These are phyloP conservation scores for Mucor velutinosus DNA, from an alignment of 371 early-diverging fungal genomes.

Conservation along the genomic window DNA sequence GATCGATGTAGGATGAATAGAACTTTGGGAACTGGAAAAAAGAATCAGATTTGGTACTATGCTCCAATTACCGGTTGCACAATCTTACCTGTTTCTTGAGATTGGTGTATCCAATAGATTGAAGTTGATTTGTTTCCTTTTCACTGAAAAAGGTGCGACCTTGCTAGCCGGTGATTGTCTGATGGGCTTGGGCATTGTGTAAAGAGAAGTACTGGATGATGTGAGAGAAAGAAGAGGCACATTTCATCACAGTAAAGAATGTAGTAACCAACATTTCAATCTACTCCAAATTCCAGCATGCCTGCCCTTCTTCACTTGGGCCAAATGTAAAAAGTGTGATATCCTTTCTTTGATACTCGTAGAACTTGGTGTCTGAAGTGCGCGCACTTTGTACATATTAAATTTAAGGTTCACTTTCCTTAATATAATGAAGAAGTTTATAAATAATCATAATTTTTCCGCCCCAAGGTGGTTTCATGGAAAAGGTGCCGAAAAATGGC, in stretches of 20 bases:
- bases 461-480: neutral
- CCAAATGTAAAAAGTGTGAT: neutral
- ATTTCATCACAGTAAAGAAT: neutral
- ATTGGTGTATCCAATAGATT: constrained; percentile 29
- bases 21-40: constrained; percentile 13
- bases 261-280: neutral
- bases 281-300: constrained; percentile 1
- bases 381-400: constrained; percentile 4
- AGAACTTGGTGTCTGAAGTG: neutral
- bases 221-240: neutral
- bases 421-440: neutral
- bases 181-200: neutral
- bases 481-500: neutral
- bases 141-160: constrained; percentile 22
- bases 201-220: neutral
- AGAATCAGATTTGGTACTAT: neutral
- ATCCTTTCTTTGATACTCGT: neutral
- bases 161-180: neutral
- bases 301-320: neutral
- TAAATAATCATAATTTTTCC: neutral
- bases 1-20: constrained; percentile 4
- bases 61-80: neutral
- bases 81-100: constrained; percentile 7
- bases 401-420: constrained; percentile 2
- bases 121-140: constrained; percentile 42